phyloP scores from a whole-genome alignment of 495 filamentous ascomycete species.

The Chaetomium fimeti region DNA sequence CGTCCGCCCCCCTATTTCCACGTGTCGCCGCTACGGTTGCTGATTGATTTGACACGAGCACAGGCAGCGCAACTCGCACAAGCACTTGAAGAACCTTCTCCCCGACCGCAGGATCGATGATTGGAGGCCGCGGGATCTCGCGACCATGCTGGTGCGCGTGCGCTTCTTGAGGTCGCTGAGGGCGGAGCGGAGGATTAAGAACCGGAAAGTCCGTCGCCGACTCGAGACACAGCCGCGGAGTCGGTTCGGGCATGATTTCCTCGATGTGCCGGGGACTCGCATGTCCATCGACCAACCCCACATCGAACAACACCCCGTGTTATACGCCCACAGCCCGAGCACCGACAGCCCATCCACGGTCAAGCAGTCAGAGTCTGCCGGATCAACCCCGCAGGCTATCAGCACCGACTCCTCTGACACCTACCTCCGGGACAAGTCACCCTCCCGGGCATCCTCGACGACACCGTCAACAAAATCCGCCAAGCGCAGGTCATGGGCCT shows the following conservation, averaged over 20 bases:
- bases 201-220: constrained; percentile 23
- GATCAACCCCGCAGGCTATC: constrained; percentile 27
- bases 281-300: constrained; percentile 9
- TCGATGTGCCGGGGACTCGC: neutral
- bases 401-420: constrained; percentile 29
- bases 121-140: constrained; percentile 36
- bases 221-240: constrained; percentile 18
- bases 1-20: neutral
- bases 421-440: constrained; percentile 29
- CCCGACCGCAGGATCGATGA: constrained; percentile 40
- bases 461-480: constrained; percentile 34
- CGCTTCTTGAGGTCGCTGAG: constrained; percentile 35
- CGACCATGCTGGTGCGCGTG: constrained; percentile 35
- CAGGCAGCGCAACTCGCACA: constrained; percentile 41
- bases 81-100: constrained; percentile 35
- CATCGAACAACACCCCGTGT: constrained; percentile 11
- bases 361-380: constrained; percentile 27
- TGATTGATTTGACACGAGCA: constrained; percentile 14
- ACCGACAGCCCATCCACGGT: constrained; percentile 16
- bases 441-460: constrained; percentile 29
- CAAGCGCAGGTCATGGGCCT: constrained; percentile 38
- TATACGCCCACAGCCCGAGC: constrained; percentile 8
- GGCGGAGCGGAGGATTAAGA: constrained; percentile 31
- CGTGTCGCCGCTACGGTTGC: neutral
- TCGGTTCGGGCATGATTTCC: neutral